A percentile compares a stretch with the other conserved stretches of the same genome.
phyloP scores from a whole-genome alignment of 192 early-diverging fungal genomes.

The Podila epigama region DNA sequence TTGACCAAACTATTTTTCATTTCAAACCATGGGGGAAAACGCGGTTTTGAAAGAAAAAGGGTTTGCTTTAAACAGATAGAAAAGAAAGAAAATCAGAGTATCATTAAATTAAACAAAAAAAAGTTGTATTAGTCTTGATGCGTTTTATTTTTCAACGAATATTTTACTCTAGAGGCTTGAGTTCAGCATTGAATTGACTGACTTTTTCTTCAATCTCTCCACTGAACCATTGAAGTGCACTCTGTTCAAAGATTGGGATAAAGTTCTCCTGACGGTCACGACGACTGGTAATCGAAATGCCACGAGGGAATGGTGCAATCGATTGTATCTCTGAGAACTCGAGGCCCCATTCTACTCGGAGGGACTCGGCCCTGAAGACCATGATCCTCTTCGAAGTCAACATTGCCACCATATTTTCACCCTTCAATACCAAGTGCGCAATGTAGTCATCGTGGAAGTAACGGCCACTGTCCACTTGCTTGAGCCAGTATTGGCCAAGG shows the following conservation, averaged over 20 bases:
- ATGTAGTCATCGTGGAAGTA: slow-evolving; percentile 87
- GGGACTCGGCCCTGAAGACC: slow-evolving; percentile 72
- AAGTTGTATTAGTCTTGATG: not conserved
- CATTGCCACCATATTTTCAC: slow-evolving; percentile 86
- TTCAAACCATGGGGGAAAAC: too few relatives aligned
- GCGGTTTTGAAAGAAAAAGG: too few relatives aligned
- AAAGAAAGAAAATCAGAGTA: too few relatives aligned
- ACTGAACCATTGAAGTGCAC: slow-evolving; percentile 73
- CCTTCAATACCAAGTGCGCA: slow-evolving; percentile 83
- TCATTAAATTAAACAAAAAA: too few relatives aligned
- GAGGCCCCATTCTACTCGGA: slow-evolving; percentile 87
- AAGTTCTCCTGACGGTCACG: slow-evolving; percentile 69
- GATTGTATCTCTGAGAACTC: slow-evolving; percentile 75
- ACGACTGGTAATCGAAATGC: slow-evolving; percentile 75
- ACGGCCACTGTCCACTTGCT: slow-evolving; percentile 76
- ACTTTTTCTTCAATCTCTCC: slow-evolving; percentile 75
- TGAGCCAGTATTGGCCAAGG: slow-evolving; percentile 86
- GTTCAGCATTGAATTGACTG: slow-evolving; percentile 54
- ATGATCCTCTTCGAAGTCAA: slow-evolving; percentile 82
- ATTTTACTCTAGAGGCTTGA: slow-evolving; percentile 42
- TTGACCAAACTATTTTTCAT: not conserved
- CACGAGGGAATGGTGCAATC: slow-evolving; percentile 73
- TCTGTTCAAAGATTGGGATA: slow-evolving; percentile 73
- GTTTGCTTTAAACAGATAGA: not conserved
- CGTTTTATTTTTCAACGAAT: not conserved